Evolutionary conservation across 805 yeast species (phyloP).

Genomic region (Schizosaccharomyces octosporus): DNA sequence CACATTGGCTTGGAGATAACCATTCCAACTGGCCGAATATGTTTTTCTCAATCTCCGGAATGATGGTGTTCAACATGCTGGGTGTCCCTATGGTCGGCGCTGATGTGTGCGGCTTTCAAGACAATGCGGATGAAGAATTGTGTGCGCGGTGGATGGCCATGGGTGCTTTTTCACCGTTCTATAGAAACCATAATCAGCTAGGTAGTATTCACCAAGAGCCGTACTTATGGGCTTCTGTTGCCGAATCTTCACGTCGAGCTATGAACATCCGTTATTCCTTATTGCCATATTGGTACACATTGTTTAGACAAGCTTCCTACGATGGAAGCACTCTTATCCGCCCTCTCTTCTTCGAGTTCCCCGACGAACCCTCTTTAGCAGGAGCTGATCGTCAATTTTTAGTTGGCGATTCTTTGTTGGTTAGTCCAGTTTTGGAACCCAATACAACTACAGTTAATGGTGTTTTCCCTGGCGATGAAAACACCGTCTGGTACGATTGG

Average conservation of each 20-base stretch:
- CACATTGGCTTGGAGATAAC: conserved; percentile 78
- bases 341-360: conserved; percentile 38
- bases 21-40: conserved; percentile 58
- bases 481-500: conserved; percentile 4
- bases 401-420: conserved; percentile 32
- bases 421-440: conserved; percentile 38
- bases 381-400: conserved; percentile 48
- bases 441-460: conserved; percentile 16
- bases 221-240: conserved; percentile 14
- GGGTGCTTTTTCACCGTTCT: conserved; percentile 16
- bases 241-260: conserved; percentile 12
- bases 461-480: conserved; percentile 18
- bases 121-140: conserved; percentile 10
- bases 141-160: conserved; percentile 16
- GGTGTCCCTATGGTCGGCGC: conserved; percentile 4
- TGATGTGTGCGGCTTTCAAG: conserved; percentile 4
- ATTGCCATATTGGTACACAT: conserved; percentile 43
- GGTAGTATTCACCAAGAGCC: conserved; percentile 14
- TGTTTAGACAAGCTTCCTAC: conserved; percentile 28
- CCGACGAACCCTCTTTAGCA: conserved; percentile 16
- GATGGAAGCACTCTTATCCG: conserved; percentile 36
- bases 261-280: conserved; percentile 21
- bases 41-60: conserved; percentile 47
- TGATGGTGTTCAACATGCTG: conserved; percentile 20
- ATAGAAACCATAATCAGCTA: conserved; percentile 14